A percentile compares a stretch with the other conserved stretches of the same genome.
These are phyloP conservation scores for Zasmidium cellare DNA, from an alignment of 2,329 filamentous ascomycete genomes.

Conservation along the genomic window DNA sequence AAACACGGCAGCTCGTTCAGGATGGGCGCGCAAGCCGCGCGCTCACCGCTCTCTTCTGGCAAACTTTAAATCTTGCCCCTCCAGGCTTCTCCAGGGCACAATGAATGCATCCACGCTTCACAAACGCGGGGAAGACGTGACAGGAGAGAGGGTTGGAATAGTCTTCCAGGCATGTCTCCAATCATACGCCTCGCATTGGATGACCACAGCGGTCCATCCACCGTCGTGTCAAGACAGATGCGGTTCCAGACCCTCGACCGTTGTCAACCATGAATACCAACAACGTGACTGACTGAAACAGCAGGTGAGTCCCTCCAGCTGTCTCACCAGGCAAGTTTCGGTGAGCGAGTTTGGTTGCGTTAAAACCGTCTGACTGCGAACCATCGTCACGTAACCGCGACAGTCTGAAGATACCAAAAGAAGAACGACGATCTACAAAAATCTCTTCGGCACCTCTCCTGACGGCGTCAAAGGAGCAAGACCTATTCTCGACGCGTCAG, in stretches of 20 bases:
- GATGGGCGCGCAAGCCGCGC: neutral
- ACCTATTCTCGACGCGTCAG: neutral
- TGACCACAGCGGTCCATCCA: too few species aligned
- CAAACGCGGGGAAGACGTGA: neutral
- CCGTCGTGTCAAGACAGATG: neutral
- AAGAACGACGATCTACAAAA: constrained; percentile 1
- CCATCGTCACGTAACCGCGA: neutral
- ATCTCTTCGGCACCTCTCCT: neutral
- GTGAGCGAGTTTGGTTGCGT: neutral
- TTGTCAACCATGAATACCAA: neutral
- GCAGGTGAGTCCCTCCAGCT: neutral
- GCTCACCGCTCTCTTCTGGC: neutral
- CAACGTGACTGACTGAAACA: neutral
- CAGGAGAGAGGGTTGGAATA: too few species aligned
- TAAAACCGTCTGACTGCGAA: constrained; percentile 1
- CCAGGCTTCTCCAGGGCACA: neutral
- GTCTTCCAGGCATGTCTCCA: too few species aligned
- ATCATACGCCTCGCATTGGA: too few species aligned
- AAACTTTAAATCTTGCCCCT: neutral
- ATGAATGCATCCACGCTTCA: neutral
- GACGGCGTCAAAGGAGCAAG: neutral
- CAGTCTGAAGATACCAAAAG: constrained; percentile 4
- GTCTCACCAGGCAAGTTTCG: neutral
- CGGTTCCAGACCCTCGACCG: neutral
- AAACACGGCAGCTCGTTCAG: neutral